Conservation (phyloP, 2,329 filamentous ascomycete genomes). For the Neopestalotiopsis sp. region DNA sequence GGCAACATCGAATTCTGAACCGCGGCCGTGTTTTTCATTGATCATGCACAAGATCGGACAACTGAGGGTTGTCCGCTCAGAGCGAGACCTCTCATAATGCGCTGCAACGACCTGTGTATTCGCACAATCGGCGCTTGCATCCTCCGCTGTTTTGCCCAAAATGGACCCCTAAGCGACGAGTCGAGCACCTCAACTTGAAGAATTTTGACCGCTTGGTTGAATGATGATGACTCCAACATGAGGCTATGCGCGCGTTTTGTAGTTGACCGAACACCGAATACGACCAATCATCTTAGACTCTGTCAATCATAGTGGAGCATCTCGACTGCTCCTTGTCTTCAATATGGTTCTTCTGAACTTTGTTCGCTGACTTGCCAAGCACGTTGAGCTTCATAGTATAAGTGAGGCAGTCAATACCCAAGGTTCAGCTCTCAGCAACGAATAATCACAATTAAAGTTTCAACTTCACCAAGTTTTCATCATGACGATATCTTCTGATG, state of each 20-base stretch:
- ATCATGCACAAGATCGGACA: not conserved
- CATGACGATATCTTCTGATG: slow-evolving; percentile 15
- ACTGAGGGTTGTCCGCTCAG: not conserved
- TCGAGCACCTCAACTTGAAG: not conserved
- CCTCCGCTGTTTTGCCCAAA: not conserved
- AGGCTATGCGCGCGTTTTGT: not conserved
- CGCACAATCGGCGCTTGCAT: not conserved
- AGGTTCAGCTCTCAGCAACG: not conserved
- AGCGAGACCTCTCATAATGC: not conserved
- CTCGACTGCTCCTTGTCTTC: not conserved
- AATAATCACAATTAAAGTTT: not conserved
- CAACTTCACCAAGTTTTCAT: not conserved
- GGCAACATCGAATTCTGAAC: not conserved
- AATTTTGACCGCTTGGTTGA: not conserved
- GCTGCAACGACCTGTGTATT: not conserved
- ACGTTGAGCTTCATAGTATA: not conserved
- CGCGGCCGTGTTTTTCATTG: not conserved
- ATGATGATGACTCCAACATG: not conserved
- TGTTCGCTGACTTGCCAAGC: too few relatives aligned
- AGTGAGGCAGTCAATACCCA: not conserved
- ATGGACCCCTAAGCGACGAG: not conserved
- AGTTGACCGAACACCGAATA: not conserved
- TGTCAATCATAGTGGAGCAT: not conserved
- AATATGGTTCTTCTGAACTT: too few relatives aligned
- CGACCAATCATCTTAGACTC: not conserved